phyloP scores from a whole-genome alignment of 371 early-diverging fungal genomes.

The Syncephalastrum racemosum region DNA sequence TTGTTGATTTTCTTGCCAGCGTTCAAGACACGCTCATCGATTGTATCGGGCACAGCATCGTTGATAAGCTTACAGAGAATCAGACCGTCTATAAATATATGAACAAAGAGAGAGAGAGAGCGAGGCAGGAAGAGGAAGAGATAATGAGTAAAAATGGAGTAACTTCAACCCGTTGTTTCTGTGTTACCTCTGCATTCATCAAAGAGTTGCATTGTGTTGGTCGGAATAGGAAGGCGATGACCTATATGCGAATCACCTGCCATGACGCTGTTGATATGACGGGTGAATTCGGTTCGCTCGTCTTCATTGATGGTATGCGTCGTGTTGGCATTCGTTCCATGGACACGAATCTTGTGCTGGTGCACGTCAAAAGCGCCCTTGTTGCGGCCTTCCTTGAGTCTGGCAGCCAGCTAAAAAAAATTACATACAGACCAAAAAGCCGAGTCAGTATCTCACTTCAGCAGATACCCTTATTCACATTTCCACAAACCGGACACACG shows the following conservation, averaged over 20 bases:
- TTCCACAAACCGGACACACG: background rate
- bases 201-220: conserved; percentile 93
- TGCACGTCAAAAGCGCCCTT: conserved; percentile 61
- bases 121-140: no score
- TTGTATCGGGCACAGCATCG: conserved; percentile 93
- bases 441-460: background rate
- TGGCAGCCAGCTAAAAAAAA: conserved; percentile 61
- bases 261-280: conserved; percentile 90
- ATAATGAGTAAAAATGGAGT: no score
- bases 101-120: no score
- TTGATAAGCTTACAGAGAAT: conserved; percentile 95
- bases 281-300: conserved; percentile 91
- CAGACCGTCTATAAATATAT: conserved; percentile 95
- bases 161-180: no score
- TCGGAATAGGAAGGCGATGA: conserved; percentile 86
- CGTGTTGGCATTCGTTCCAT: conserved; percentile 81
- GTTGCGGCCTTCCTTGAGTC: conserved; percentile 63
- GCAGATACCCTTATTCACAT: background rate
- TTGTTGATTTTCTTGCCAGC: conserved; percentile 74
- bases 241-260: conserved; percentile 81
- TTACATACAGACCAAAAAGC: background rate
- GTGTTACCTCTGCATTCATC: conserved; percentile 79
- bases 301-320: conserved; percentile 98
- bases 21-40: conserved; percentile 97
- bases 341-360: conserved; percentile 83